These are phyloP conservation scores for Pinus albicaulis DNA, from an alignment of 75 land plant genomes.

Conservation along the genomic window DNA sequence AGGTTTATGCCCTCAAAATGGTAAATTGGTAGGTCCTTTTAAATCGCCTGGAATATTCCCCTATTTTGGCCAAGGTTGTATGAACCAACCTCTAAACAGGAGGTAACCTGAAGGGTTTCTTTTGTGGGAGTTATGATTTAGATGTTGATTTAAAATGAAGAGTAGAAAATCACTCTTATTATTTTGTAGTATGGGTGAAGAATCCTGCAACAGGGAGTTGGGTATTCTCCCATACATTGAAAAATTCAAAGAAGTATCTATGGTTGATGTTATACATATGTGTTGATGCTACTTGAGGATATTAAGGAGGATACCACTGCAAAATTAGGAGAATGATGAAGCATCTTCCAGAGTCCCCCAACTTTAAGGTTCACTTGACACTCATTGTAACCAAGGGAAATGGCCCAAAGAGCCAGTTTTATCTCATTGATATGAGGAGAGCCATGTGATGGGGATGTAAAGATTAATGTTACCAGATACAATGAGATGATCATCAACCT, in stretches of 20 bases:
- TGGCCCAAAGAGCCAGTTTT: constrained; percentile 44
- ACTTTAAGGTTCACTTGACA: constrained; percentile 36
- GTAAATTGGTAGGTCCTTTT: constrained; percentile 18
- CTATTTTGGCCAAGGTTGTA: constrained; percentile 65
- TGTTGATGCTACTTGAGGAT: constrained; percentile 86
- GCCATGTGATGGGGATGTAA: constrained; percentile 31
- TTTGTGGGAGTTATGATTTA: constrained; percentile 70
- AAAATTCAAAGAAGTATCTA: constrained; percentile 55
- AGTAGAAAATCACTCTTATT: constrained; percentile 39
- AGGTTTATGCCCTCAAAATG: constrained; percentile 48
- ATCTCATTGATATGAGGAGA: constrained; percentile 46
- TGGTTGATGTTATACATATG: constrained; percentile 93
- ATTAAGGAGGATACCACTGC: constrained; percentile 90
- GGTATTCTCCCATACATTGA: constrained; percentile 56
- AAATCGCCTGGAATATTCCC: constrained; percentile 30
- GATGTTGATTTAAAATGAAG: constrained; percentile 27
- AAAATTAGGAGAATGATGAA: constrained; percentile 79
- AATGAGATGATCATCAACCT: constrained; percentile 60
- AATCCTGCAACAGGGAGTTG: constrained; percentile 60
- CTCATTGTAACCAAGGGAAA: constrained; percentile 39
- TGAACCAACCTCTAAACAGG: constrained; percentile 61
- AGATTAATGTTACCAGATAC: constrained; percentile 42
- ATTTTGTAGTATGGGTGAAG: constrained; percentile 55
- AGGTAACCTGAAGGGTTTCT: constrained; percentile 35
- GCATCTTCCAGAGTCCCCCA: constrained; percentile 48